phyloP scores from a whole-genome alignment of 2,329 filamentous ascomycete genomes.

The Claviceps citrina region DNA sequence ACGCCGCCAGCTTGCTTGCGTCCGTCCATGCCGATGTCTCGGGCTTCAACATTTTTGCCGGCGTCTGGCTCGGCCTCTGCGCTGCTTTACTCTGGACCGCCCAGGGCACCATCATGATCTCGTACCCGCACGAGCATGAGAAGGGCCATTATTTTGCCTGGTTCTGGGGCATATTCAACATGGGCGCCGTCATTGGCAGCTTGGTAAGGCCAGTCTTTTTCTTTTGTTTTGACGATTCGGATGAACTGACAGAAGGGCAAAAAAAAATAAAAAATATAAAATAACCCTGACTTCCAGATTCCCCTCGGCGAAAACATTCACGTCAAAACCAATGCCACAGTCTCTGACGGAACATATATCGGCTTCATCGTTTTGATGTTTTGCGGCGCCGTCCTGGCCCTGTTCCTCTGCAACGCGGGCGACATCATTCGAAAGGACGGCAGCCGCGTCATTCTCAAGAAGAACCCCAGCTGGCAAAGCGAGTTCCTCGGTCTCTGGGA shows the following conservation, averaged over 20 bases:
- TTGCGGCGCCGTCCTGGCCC: conserved; percentile 51
- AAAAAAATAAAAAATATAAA: too few species aligned
- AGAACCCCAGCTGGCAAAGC: conserved; percentile 73
- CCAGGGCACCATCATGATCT: conserved; percentile 79
- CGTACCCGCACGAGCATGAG: conserved; percentile 63
- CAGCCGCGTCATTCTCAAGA: conserved; percentile 70
- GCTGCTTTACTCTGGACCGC: conserved; percentile 71
- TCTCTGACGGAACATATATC: conserved; percentile 70
- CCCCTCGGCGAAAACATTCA: conserved; percentile 56
- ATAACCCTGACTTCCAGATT: too few species aligned
- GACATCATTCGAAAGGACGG: conserved; percentile 63
- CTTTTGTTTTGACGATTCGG: neutral
- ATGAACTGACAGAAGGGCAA: neutral
- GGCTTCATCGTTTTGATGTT: conserved; percentile 77
- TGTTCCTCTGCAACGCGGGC: conserved; percentile 54
- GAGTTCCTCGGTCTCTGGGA: conserved; percentile 65
- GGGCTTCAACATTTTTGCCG: conserved; percentile 45
- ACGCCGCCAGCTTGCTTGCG: conserved; percentile 51
- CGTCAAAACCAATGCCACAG: conserved; percentile 29
- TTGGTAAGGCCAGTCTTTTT: conserved; percentile 21
- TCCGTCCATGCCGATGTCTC: conserved; percentile 46
- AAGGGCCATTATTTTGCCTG: conserved; percentile 82
- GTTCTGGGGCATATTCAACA: conserved; percentile 94
- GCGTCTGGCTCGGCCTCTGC: conserved; percentile 60
- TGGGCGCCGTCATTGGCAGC: conserved; percentile 76